These are phyloP conservation scores for Irpex rosettiformis DNA, from an alignment of 1,284 basidiomycete species.

Conservation along the genomic window DNA sequence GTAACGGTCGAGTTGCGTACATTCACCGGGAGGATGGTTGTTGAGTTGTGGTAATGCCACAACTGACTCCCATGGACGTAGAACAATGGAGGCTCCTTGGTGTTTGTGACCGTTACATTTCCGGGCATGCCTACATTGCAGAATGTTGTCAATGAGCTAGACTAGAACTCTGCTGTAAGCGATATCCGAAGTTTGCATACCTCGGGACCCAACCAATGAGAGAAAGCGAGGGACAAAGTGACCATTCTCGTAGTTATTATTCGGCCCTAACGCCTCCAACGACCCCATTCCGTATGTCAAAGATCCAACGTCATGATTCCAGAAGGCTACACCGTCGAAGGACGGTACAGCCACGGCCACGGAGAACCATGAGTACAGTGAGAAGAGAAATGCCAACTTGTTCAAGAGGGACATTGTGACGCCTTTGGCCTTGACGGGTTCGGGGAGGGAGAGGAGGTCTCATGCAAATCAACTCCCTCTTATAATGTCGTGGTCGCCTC, in stretches of 20 bases:
- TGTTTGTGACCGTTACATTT: constrained; percentile 28
- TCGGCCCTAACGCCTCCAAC: constrained; percentile 42
- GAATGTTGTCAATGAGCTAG: neutral
- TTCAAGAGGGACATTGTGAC: constrained; percentile 15
- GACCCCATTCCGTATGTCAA: constrained; percentile 46
- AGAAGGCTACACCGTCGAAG: constrained; percentile 41
- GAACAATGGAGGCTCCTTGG: constrained; percentile 40
- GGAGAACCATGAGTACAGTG: constrained; percentile 20
- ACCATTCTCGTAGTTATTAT: constrained; percentile 4
- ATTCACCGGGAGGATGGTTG: constrained; percentile 51
- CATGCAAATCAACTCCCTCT: neutral
- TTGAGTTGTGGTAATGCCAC: constrained; percentile 53
- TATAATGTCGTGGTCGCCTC: constrained; percentile 4
- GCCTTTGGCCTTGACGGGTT: neutral
- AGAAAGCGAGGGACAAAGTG: constrained; percentile 34
- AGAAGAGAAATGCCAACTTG: constrained; percentile 18
- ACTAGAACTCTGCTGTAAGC: neutral
- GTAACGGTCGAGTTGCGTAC: constrained; percentile 48
- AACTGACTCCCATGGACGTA: constrained; percentile 50
- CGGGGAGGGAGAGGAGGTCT: constrained; percentile 3
- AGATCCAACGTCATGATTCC: constrained; percentile 38
- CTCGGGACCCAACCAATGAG: constrained; percentile 22
- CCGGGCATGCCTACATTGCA: constrained; percentile 27
- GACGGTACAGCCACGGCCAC: constrained; percentile 39
- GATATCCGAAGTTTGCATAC: neutral